Evolutionary conservation across 2,329 filamentous ascomycete species (phyloP), one percentile per base, ranked within the genome.

Genomic region (Drechmeria coniospora): DNA sequence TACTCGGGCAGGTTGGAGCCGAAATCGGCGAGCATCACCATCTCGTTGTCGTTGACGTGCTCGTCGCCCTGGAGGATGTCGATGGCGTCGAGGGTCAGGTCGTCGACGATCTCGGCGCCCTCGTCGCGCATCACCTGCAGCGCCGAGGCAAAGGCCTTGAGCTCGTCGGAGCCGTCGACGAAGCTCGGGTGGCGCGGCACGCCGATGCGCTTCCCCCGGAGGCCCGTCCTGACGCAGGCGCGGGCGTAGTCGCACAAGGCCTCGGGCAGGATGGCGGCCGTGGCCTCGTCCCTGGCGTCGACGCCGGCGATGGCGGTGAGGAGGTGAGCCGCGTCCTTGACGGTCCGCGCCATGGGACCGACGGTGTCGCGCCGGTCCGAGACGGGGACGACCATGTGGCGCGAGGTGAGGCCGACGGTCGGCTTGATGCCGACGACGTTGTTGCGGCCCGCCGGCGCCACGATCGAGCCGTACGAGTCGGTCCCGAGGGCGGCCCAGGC

Each of bases 341-440:
- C 68, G 0, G 66, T 78, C 14, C 68, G 61, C 0, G 68, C 68
- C 49, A 83, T 70, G 0, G 66, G 60, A 0, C 78, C 77, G 1
- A 80, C 57, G 0, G 67, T 74, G 39, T 83, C 78, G 40, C 77
- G 71, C 38, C 71, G 64, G 18, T 63, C 49, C 3, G 63, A 68
- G 4, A 81, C 69, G 1, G 78, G 77, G 8, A 82, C 66, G 2
- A 79, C 74, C 4, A 75, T 54, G 34, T 61, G 52, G 10, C 69
- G 55, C 2, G 68, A 73, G 0, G 67, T 77, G 4, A 79, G 53
- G 0, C 74, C 75, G 2, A 78, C 68, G 0, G 72, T 75, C 1
- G 74, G 71, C 43, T 74, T 76, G 44, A 81, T 72, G 2, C 71
- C 75, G 1, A 78, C 74, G 2, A 79, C 36, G 29, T 74, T 74